Percentiles rank a stretch among this genome's conserved stretches.
phyloP scores from a whole-genome alignment of 164 flowering plant species.

The Akebia trifoliata region DNA sequence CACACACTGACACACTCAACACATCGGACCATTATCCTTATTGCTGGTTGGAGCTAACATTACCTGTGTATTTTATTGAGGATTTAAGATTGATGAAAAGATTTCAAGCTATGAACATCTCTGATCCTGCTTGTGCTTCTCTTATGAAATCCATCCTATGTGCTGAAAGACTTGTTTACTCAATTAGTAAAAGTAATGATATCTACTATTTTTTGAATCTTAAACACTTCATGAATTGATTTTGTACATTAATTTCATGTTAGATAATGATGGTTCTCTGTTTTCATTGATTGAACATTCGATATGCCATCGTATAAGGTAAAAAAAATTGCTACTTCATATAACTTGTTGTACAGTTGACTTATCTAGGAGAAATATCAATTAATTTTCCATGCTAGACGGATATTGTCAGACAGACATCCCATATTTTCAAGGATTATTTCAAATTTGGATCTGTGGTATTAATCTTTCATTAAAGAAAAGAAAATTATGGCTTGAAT shows the following conservation, averaged over 20 bases:
- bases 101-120: slow-evolving; percentile 58
- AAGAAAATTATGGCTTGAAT: not conserved
- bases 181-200: not conserved
- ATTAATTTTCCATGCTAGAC: not conserved
- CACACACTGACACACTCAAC: too few relatives aligned
- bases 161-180: slow-evolving; percentile 40
- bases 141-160: slow-evolving; percentile 68
- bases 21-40: too few relatives aligned
- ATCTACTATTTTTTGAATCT: not conserved
- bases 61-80: slow-evolving; percentile 18
- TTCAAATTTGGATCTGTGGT: too few relatives aligned
- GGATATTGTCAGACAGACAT: not conserved
- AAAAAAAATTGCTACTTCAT: not conserved
- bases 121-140: slow-evolving; percentile 60
- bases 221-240: too few relatives aligned
- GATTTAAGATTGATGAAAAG: slow-evolving; percentile 41
- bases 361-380: not conserved
- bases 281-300: too few relatives aligned
- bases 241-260: too few relatives aligned
- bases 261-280: too few relatives aligned
- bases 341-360: not conserved
- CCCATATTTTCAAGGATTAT: too few relatives aligned
- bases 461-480: too few relatives aligned
- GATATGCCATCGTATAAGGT: too few relatives aligned
- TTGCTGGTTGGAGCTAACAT: too few relatives aligned